Percentiles rank a stretch among this genome's conserved stretches.
phyloP scores from a whole-genome alignment of 1,139 yeast species.

The Torulaspora pretoriensis region DNA sequence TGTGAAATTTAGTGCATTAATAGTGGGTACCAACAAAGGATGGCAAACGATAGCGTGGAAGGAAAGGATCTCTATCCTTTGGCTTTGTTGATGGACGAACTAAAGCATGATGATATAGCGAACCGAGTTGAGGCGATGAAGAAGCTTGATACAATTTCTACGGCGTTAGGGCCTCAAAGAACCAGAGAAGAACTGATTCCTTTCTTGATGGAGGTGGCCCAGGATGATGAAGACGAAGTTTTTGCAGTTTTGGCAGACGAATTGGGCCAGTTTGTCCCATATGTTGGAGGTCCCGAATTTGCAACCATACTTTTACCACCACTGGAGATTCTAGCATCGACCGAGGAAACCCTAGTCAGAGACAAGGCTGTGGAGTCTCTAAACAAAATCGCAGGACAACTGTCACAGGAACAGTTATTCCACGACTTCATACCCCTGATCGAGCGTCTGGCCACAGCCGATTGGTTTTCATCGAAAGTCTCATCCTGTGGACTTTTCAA shows the following conservation, averaged over 20 bases:
- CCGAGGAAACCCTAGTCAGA: constrained; percentile 97
- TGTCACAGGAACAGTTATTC: constrained; percentile 64
- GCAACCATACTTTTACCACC: constrained; percentile 77
- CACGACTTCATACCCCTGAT: constrained; percentile 70
- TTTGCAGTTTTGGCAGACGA: constrained; percentile 90
- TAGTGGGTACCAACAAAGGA: constrained; percentile 1
- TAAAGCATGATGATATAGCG: constrained; percentile 91
- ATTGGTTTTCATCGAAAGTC: constrained; percentile 92
- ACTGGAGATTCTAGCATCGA: constrained; percentile 82
- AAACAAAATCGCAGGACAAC: constrained; percentile 61
- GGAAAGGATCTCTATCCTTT: constrained; percentile 76
- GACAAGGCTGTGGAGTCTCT: constrained; percentile 90
- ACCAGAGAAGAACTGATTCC: constrained; percentile 87
- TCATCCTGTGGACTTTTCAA: constrained; percentile 89
- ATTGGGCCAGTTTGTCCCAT: constrained; percentile 80
- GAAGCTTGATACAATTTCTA: constrained; percentile 86
- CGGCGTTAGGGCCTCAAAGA: constrained; percentile 92
- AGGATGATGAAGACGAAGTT: constrained; percentile 98
- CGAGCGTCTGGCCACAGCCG: constrained; percentile 74
- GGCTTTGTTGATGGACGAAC: constrained; percentile 94
- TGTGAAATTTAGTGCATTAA: neutral
- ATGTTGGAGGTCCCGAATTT: constrained; percentile 78
- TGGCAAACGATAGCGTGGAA: constrained; percentile 12
- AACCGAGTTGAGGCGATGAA: constrained; percentile 94
- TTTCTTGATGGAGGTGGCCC: constrained; percentile 84